Evolutionary conservation across 2,329 filamentous ascomycete species (phyloP), one percentile per base, ranked within the genome.

Genomic region (Drechslerella coelobrocha): DNA sequence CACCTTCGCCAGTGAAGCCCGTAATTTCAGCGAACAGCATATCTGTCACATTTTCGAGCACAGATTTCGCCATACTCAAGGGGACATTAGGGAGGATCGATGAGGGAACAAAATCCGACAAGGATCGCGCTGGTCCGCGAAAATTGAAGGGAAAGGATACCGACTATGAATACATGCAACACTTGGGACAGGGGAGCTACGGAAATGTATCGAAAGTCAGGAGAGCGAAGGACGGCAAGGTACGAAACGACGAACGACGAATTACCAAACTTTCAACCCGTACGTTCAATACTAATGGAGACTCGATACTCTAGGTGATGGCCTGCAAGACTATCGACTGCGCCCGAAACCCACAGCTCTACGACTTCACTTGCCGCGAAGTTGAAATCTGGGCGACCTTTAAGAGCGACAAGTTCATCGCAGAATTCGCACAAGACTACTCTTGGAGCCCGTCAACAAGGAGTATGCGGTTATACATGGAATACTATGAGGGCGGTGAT

Each of bases 291-390:
- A 50, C 37, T 43, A 24, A 12, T 47, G 19, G n/a, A 53, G 19
- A 19, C n/a, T 21, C 23, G 29, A n/a, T 12, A 43, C n/a, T n/a
- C n/a, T 45, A 71, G 66, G 48, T 71, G 3, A 71, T 71, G 66
- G 66, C 66, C 5, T 71, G 66, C 66, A 71, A 71, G 48, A 71
- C 66, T 24, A 71, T 71, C 53, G 66, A 71, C 51, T 71, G 66
- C 39, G 66, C 66, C 43, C 66, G 59, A 17, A 71, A 63, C 54
- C 66, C 59, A 26, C 23, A 27, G 14, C 66, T 71, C 9, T 71
- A 71, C 66, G 66, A 71, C 23, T 71, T 63, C 47, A 71, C 66
- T n/a, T 71, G 59, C 39, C 52, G 66, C 4, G 66, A 71, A 24
- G 66, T 71, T 19, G 66, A 71, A 24, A 63, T 71, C 41, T 71